Base-by-base conservation (phyloP, 345 rosid genomes). In the Combretum micranthum region DNA sequence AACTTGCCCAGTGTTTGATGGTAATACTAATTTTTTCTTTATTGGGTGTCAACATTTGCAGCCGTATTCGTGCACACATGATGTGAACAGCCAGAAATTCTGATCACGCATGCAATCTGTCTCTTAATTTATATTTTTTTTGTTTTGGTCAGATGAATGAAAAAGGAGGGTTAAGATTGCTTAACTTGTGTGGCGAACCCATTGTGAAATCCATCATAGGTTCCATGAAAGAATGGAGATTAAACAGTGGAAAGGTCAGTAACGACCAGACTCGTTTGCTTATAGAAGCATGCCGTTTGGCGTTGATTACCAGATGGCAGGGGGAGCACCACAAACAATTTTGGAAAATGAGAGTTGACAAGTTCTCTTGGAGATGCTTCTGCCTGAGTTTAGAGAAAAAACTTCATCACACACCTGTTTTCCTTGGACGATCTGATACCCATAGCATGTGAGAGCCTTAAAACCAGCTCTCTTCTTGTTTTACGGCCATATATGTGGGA, bases 401-500 rank as follows among this genome's bases (percentile, higher is more conserved):
- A 70, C 50, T 53, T 62, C 71, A 50, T 57, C 71, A 26, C 64
- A 70, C 55, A 61, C 66, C 25, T 43, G n/a, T 54, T 60, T 44
- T 60, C 84, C 23, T 55, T 77, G 46, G 80, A 83, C 69, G 83
- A 80, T 60, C 83, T 71, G 60, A 73, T 82, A 50, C 73, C 80
- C 37, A 63, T 75, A 66, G 87, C 83, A 57, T 60, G 65, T 68
- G 76, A 83, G 66, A 71, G 73, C 68, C 85, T 87, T 46, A 67
- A 57, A 67, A 61, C 57, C 2, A 68, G 73, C 68, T 72, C 72
- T 68, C 80, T 85, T 60, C 77, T 68, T 72, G 65, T 61, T 65
- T 55, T 87, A 72, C 79, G 88, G 79, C 83, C 93, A 56, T 87
- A 81, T 56, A 44, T 85, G 17, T 90, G 96, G 97, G 85, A 90